A percentile compares a stretch with the other conserved stretches of the same genome.
phyloP scores from a whole-genome alignment of 306 rosid species.

The Vigna nakashimae region DNA sequence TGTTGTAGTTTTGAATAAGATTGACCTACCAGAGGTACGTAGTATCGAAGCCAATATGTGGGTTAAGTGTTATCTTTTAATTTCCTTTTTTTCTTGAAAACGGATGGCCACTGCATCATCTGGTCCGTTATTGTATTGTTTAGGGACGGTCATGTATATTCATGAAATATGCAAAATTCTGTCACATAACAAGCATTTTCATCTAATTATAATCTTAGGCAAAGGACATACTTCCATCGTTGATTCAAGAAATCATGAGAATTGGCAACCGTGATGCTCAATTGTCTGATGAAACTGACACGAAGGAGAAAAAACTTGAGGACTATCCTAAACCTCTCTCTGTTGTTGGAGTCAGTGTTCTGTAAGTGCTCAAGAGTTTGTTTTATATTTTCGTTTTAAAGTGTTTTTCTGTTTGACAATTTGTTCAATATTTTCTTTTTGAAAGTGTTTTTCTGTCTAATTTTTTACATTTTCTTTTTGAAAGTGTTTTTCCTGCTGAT shows the following conservation, averaged over 20 bases:
- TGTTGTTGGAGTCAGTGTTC: conserved; percentile 86
- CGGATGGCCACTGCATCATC: background rate
- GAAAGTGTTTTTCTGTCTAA: too few relatives aligned
- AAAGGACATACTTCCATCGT: conserved; percentile 62
- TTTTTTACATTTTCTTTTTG: background rate
- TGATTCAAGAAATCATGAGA: conserved; percentile 71
- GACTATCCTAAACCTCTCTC: conserved; percentile 84
- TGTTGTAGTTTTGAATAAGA: conserved; percentile 91
- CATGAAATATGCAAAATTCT: conserved; percentile 16
- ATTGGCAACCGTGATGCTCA: conserved; percentile 62
- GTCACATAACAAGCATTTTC: background rate
- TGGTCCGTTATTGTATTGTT: background rate
- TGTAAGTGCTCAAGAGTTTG: conserved; percentile 66
- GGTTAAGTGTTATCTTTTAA: conserved; percentile 1
- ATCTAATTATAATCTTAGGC: conserved; percentile 58
- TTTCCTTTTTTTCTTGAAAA: conserved; percentile 33
- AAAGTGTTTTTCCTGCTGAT: background rate
- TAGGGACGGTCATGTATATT: background rate
- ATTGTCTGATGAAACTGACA: conserved; percentile 49
- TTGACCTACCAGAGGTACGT: conserved; percentile 88
- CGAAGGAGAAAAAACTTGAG: conserved; percentile 70
- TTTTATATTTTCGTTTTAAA: background rate
- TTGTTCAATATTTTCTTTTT: too few relatives aligned
- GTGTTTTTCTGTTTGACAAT: too few relatives aligned
- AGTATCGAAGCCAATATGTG: conserved; percentile 16